Evolutionary conservation across 2,329 filamentous ascomycete genomes (phyloP).

Genomic region (Macroventuria anomochaeta): DNA sequence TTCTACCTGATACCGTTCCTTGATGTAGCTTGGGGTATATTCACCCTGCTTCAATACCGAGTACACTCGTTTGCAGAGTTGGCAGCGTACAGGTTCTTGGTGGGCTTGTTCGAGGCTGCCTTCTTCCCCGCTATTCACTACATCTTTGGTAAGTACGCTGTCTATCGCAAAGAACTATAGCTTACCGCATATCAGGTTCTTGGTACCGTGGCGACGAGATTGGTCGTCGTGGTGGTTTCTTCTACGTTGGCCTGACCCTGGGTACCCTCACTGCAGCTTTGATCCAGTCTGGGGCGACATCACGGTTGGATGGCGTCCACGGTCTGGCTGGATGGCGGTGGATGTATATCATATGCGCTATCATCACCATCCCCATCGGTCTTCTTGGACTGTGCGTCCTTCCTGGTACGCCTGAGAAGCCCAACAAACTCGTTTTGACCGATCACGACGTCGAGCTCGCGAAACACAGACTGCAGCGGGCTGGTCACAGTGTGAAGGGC

Average conservation of each 20-base stretch:
- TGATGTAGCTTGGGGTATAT: constrained; percentile 62
- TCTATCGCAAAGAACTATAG: neutral
- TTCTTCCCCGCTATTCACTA: constrained; percentile 49
- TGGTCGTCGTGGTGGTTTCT: constrained; percentile 59
- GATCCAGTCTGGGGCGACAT: constrained; percentile 48
- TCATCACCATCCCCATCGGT: constrained; percentile 63
- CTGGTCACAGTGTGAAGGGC: constrained; percentile 48
- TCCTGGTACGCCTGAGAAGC: constrained; percentile 59
- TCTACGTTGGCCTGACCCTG: constrained; percentile 60
- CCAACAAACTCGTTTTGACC: constrained; percentile 57
- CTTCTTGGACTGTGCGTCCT: constrained; percentile 60
- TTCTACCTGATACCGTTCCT: constrained; percentile 60
- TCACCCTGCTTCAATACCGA: constrained; percentile 63
- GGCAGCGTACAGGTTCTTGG: constrained; percentile 61
- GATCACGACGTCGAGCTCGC: constrained; percentile 57
- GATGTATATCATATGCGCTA: constrained; percentile 50
- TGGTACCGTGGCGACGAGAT: constrained; percentile 57
- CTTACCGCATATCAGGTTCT: constrained; percentile 40
- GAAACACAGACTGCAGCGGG: constrained; percentile 53
- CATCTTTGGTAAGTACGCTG: constrained; percentile 29
- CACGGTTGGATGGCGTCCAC: constrained; percentile 63
- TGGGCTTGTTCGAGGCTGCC: constrained; percentile 60
- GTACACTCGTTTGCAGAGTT: constrained; percentile 58
- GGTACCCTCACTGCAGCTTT: constrained; percentile 61
- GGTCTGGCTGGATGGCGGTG: constrained; percentile 48